A percentile compares a stretch with the other conserved stretches of the same genome.
phyloP scores from a whole-genome alignment of 345 rosid species.

The Populus davidiana region DNA sequence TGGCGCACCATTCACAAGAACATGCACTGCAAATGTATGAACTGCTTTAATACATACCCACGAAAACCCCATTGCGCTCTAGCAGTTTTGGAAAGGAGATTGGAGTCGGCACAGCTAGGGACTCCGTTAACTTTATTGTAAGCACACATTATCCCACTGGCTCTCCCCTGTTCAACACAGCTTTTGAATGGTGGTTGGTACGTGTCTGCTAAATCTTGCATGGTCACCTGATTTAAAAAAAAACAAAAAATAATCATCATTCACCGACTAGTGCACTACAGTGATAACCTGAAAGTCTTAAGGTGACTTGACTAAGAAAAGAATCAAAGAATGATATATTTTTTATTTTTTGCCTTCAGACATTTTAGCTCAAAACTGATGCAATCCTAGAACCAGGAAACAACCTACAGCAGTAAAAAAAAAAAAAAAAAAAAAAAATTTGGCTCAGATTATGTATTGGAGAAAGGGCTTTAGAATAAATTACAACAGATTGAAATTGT shows the following conservation, averaged over 20 bases:
- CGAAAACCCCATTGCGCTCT: constrained; percentile 67
- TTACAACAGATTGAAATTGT: no score
- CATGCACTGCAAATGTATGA: neutral
- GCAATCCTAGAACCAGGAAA: neutral
- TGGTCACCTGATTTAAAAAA: constrained; percentile 14
- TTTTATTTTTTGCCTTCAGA: neutral
- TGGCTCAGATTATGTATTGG: no score
- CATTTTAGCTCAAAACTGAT: constrained; percentile 2
- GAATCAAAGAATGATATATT: neutral
- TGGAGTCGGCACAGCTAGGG: constrained; percentile 30
- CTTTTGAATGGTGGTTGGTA: constrained; percentile 34
- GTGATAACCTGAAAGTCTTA: neutral
- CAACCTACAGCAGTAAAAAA: no score
- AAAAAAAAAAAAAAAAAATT: no score
- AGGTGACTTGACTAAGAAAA: neutral
- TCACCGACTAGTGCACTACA: neutral
- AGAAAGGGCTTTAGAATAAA: no score
- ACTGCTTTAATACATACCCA: constrained; percentile 41
- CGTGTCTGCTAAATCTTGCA: constrained; percentile 33
- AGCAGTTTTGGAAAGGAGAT: constrained; percentile 29
- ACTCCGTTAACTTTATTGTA: constrained; percentile 34
- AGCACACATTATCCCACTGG: constrained; percentile 29
- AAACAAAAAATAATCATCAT: neutral
- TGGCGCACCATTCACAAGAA: neutral
- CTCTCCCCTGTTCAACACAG: constrained; percentile 29